Base-by-base conservation (phyloP, 2,329 filamentous ascomycete genomes). In the Elsinoe necatrix region DNA sequence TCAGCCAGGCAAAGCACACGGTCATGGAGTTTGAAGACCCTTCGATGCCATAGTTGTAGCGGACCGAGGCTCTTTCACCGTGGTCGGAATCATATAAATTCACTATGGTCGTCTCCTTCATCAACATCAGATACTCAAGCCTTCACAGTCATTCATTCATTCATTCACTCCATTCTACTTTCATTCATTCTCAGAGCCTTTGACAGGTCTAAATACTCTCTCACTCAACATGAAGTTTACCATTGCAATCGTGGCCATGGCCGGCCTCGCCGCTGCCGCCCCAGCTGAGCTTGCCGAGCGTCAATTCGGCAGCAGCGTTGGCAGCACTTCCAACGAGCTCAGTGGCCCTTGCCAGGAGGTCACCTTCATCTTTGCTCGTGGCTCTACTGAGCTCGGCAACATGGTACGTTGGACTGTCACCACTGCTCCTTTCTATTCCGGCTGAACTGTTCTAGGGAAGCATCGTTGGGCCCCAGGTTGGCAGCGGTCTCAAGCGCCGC, bases 341-440 rank as follows among this genome's bases (percentile, higher is more conserved):
- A 45, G 54, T 21, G 61, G 60, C 11, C 52, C 56, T 9, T 77
- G 75, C 66, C 54, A 45, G 27, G 41, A 39, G 8, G 54, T 56
- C 54, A 56, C 54, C 27, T 56, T 56, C 54, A 56, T 56, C 41
- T 56, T 56, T 41, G 54, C 54, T 16, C 54, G 54, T 37, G 54
- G 54, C 5, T 80, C 78, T 6, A 74, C 72, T 5, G 77, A 81
- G 63, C 27, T 59, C 0, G 78, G 77, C 25, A 81, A 80, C 61
- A 75, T 81, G 39, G 54, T 56, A 37, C 20, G 54, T 16, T 31
- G 8, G 5, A 25, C n/a, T n/a, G n/a, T n/a, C n/a, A 21, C 3
- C 12, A 7, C 18, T 23, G 8, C 16, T 6, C 14, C 14, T n/a
- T 14, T 21, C 11, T 3, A 39, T 1, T 9, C 12, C 29, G 4